These are phyloP conservation scores for Penicillium malachiteum DNA, from an alignment of 495 filamentous ascomycete species.

Conservation along the genomic window DNA sequence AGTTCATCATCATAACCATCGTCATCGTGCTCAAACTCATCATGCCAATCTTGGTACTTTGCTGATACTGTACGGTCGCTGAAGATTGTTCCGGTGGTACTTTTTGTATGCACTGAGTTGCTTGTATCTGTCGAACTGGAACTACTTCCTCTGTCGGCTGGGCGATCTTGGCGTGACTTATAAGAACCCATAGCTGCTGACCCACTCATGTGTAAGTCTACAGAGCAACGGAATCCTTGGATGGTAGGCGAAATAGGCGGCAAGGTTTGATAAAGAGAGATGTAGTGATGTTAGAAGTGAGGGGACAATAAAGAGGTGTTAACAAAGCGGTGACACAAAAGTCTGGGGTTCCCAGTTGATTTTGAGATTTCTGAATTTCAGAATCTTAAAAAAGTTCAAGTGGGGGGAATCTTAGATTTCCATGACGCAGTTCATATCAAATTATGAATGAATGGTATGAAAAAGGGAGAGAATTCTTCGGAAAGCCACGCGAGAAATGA, in stretches of 20 bases:
- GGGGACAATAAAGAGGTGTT: no score
- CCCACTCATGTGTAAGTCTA: neutral
- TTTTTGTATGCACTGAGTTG: slow-evolving; percentile 62
- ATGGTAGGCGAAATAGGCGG: neutral
- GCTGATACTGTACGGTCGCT: slow-evolving; percentile 51
- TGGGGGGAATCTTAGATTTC: slow-evolving; percentile 15
- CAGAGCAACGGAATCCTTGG: neutral
- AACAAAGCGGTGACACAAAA: no score
- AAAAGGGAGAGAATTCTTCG: slow-evolving; percentile 1
- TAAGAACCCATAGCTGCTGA: slow-evolving; percentile 34
- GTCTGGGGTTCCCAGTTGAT: neutral
- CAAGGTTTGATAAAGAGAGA: neutral
- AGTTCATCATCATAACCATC: slow-evolving; percentile 31
- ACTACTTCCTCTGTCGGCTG: slow-evolving; percentile 38
- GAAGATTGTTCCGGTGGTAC: slow-evolving; percentile 66
- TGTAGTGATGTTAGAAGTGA: neutral
- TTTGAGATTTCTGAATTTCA: neutral
- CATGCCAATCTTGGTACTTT: slow-evolving; percentile 4
- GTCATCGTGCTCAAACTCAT: neutral
- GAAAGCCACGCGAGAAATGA: slow-evolving; percentile 5
- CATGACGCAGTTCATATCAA: slow-evolving; percentile 15
- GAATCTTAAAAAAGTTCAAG: neutral
- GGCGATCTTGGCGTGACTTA: slow-evolving; percentile 29
- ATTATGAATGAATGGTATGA: slow-evolving; percentile 8
- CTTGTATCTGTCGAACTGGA: slow-evolving; percentile 61